These are phyloP conservation scores for Populus hybrid DNA, from an alignment of 441 rosid genomes.

Conservation along the genomic window DNA sequence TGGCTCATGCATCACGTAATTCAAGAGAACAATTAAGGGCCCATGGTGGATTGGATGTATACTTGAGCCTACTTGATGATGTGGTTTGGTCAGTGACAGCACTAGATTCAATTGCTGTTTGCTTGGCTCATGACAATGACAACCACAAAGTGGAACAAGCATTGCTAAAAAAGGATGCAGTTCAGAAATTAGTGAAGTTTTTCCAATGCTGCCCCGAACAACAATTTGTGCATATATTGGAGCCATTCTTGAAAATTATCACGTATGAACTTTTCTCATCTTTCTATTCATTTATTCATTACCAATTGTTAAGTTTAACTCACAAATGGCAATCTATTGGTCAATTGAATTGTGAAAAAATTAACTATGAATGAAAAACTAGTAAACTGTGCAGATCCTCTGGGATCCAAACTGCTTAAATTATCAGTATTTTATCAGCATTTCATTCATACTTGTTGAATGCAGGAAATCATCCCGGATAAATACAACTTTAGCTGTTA, in stretches of 20 bases:
- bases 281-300: neutral
- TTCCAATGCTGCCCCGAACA: slow-evolving; percentile 92
- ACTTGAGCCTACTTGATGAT: slow-evolving; percentile 87
- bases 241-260: slow-evolving; percentile 94
- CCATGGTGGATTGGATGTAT: slow-evolving; percentile 93
- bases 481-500: slow-evolving; percentile 87
- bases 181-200: slow-evolving; percentile 82
- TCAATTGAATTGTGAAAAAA: neutral
- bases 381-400: neutral
- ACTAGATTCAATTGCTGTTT: slow-evolving; percentile 94
- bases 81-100: slow-evolving; percentile 87
- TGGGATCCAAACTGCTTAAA: neutral
- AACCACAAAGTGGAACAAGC: slow-evolving; percentile 92
- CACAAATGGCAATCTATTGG: neutral
- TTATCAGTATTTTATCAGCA: neutral
- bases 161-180: slow-evolving; percentile 78
- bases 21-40: slow-evolving; percentile 97
- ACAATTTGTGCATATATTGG: slow-evolving; percentile 94
- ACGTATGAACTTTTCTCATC: slow-evolving; percentile 42
- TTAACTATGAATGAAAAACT: neutral
- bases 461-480: slow-evolving; percentile 91
- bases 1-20: neutral
- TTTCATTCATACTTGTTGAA: slow-evolving; percentile 10
- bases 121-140: slow-evolving; percentile 98
- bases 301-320: neutral